phyloP scores from a whole-genome alignment of 2,329 filamentous ascomycete genomes.

The Ophiostoma piceae region DNA sequence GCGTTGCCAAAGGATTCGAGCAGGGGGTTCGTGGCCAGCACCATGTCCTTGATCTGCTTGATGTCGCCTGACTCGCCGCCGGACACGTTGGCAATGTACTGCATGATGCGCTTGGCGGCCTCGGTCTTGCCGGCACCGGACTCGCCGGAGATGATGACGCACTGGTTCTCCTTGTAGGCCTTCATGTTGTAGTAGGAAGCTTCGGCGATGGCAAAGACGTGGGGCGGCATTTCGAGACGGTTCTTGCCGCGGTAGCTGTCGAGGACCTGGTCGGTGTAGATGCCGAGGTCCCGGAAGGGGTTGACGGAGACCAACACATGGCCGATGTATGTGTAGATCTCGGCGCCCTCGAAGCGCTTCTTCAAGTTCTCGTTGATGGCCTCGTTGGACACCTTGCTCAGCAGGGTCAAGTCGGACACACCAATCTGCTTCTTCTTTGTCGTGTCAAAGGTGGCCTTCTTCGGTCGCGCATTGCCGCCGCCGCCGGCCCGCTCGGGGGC shows the following conservation, averaged over 20 bases:
- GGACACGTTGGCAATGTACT: slow-evolving; percentile 97
- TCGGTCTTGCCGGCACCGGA: slow-evolving; percentile 98
- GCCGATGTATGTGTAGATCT: slow-evolving; percentile 99
- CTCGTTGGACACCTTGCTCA: slow-evolving; percentile 98
- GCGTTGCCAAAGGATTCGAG: slow-evolving; percentile 98
- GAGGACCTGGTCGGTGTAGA: slow-evolving; percentile 92
- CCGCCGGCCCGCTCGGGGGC: slow-evolving; percentile 40
- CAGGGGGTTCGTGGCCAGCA: slow-evolving; percentile 93
- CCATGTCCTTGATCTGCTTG: slow-evolving; percentile 98
- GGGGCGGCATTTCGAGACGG: slow-evolving; percentile 86
- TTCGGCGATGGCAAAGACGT: slow-evolving; percentile 97
- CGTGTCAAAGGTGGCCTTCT: slow-evolving; percentile 92
- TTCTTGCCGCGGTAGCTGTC: slow-evolving; percentile 96
- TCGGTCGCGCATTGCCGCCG: slow-evolving; percentile 59
- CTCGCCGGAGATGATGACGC: slow-evolving; percentile 98
- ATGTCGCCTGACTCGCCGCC: slow-evolving; percentile 72
- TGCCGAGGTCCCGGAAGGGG: slow-evolving; percentile 92
- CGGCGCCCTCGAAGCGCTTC: slow-evolving; percentile 92
- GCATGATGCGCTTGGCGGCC: slow-evolving; percentile 97
- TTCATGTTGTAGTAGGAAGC: slow-evolving; percentile 99
- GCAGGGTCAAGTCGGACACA: slow-evolving; percentile 91
- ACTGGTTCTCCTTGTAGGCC: slow-evolving; percentile 97
- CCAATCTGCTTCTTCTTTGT: slow-evolving; percentile 99
- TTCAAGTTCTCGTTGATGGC: slow-evolving; percentile 99
- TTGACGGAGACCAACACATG: slow-evolving; percentile 99